phyloP scores from a whole-genome alignment of 495 filamentous ascomycete species.

The Polyplosphaeria fusca region DNA sequence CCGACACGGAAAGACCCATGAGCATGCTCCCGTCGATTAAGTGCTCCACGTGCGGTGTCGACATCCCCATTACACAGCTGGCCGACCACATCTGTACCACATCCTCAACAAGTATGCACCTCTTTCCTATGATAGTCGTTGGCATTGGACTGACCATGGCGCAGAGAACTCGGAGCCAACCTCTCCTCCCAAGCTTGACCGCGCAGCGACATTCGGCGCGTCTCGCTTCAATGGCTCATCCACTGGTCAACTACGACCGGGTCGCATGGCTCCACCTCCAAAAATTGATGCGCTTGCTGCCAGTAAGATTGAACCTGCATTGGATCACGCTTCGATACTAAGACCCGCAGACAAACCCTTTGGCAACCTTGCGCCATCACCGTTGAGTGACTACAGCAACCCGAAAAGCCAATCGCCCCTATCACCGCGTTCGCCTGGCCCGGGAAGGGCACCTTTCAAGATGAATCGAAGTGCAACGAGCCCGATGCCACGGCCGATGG shows the following conservation, averaged over 20 bases:
- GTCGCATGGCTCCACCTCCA: constrained; percentile 45
- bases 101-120: constrained; percentile 19
- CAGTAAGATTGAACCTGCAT: constrained; percentile 47
- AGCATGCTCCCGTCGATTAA: constrained; percentile 87
- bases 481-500: constrained; percentile 41
- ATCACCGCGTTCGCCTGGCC: constrained; percentile 33
- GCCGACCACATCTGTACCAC: constrained; percentile 77
- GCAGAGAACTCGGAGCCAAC: not conserved
- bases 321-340: not conserved
- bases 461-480: constrained; percentile 49
- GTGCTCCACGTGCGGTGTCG: constrained; percentile 81
- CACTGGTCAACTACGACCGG: constrained; percentile 23
- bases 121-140: too few species aligned
- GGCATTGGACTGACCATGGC: too few species aligned
- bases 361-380: constrained; percentile 39
- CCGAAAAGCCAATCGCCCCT: constrained; percentile 58
- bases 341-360: constrained; percentile 23
- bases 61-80: constrained; percentile 88
- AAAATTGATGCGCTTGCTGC: constrained; percentile 55
- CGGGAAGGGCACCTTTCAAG: constrained; percentile 46
- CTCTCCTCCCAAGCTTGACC: constrained; percentile 25
- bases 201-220: constrained; percentile 22
- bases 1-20: constrained; percentile 48
- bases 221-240: constrained; percentile 11
- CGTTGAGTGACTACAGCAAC: constrained; percentile 55